Evolutionary conservation across 768 basidiomycete genomes (phyloP).

Genomic region (Suillus luteus): DNA sequence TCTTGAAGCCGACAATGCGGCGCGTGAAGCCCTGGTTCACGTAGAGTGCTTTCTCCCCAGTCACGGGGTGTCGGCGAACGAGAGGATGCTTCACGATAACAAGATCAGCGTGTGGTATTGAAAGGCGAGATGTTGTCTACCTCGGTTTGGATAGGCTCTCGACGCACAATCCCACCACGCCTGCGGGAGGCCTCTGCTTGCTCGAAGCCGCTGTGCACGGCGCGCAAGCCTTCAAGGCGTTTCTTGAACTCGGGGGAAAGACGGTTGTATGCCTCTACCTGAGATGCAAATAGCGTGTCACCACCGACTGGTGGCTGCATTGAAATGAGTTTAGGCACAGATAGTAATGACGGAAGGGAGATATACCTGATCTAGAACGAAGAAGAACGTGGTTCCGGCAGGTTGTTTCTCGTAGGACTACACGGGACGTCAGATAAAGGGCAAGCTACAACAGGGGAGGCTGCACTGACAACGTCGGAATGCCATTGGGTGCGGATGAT

Average conservation of each 20-base stretch:
- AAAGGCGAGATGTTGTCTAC: conserved; percentile 25
- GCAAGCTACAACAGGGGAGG: neutral
- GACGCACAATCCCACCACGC: conserved; percentile 47
- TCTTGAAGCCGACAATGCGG: conserved; percentile 55
- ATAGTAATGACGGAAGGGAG: neutral
- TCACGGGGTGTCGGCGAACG: conserved; percentile 61
- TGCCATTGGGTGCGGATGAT: conserved; percentile 51
- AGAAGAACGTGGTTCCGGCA: conserved; percentile 58
- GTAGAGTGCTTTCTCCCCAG: conserved; percentile 63
- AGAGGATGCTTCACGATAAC: conserved; percentile 44
- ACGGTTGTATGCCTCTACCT: conserved; percentile 60
- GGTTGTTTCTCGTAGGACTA: conserved; percentile 58
- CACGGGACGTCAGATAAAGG: neutral
- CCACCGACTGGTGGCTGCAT: conserved; percentile 40
- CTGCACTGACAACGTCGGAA: conserved; percentile 49
- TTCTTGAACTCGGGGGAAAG: conserved; percentile 60
- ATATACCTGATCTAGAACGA: conserved; percentile 50
- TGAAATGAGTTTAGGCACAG: conserved; percentile 22
- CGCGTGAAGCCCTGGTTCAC: conserved; percentile 58
- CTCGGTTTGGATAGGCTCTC: conserved; percentile 51
- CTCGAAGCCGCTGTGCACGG: conserved; percentile 55
- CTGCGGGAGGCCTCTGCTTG: conserved; percentile 51
- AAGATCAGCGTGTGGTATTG: conserved; percentile 4
- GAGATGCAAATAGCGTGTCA: conserved; percentile 58
- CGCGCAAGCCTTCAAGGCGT: conserved; percentile 56